Base-by-base conservation (phyloP, 257 asterid genomes). In the Craterostigma plantagineum region DNA sequence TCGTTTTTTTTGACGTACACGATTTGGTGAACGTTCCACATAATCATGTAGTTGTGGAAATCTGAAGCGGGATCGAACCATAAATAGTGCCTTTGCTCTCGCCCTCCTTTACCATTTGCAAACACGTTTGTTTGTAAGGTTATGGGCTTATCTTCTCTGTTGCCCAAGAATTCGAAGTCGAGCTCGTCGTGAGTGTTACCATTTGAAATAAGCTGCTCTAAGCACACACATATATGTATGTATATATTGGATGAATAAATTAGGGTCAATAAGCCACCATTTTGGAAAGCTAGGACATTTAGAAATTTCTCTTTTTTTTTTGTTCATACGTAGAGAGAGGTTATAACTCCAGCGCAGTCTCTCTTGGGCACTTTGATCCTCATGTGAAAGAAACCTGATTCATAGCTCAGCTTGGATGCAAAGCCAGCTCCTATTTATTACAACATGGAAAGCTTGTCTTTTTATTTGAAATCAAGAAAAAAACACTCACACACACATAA, bases 11-110 rank as follows among this genome's bases (percentile, higher is more conserved):
- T 23, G 2, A 34, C 81, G 61, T 71, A 75, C 92, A 72, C 84
- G 11, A 70, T 51, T 2, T 68, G 86, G 63, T 69, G 30, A 1
- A 46, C 59, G 60, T 83, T 83, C 95, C 92, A 76, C 1, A 73
- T 50, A 49, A 83, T 53, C 36, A 51, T 55, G 63, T 83, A 83
- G 14, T 55, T 50, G 51, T 83, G 95, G 44, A 70, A 79, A 52
- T 83, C 83, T 44, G 71, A 68, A 0, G 78, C 10, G 0, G 86
- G 95, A 52, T 83, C 91, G 52, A 83, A 83, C 95, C 95, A 83
- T 0, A 79, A 78, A 34, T 9, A 41, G 4, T 30, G 11, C 45
- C 86, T 64, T 53, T 79, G 77, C 34, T 83, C 91, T 59, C 75
- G 64, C n/a, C 46, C 13, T 16, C 95, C 95, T 1, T 10, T 1